Conservation (phyloP, 345 rosid species). For the Turnera subulata region DNA sequence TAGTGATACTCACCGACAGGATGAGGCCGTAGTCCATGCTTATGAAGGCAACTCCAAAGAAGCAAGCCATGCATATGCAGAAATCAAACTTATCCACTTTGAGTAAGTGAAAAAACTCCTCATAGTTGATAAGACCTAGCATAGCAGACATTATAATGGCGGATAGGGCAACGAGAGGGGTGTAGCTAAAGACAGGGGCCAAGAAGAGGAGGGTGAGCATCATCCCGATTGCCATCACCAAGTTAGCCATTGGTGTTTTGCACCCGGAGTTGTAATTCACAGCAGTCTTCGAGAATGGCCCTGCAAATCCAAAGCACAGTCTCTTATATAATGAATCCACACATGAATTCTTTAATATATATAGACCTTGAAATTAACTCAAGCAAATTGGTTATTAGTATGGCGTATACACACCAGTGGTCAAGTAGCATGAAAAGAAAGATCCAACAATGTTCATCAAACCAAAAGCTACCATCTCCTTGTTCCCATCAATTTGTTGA, state of each 20-base stretch:
- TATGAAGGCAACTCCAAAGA: conserved; percentile 71
- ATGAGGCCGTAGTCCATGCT: conserved; percentile 81
- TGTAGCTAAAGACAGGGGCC: conserved; percentile 81
- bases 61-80: conserved; percentile 67
- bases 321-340: too few species aligned
- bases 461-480: conserved; percentile 90
- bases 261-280: conserved; percentile 83
- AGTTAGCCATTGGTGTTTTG: conserved; percentile 65
- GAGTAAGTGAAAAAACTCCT: conserved; percentile 53
- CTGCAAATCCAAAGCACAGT: conserved; percentile 32
- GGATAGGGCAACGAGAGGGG: conserved; percentile 83
- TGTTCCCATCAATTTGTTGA: conserved; percentile 87
- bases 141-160: conserved; percentile 91
- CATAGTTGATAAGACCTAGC: conserved; percentile 73
- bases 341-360: background rate
- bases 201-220: conserved; percentile 69
- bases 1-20: conserved; percentile 45
- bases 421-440: conserved; percentile 84
- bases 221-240: conserved; percentile 81
- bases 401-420: conserved; percentile 50
- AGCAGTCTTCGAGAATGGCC: conserved; percentile 93
- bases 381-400: background rate
- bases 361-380: background rate
- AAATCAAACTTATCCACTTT: conserved; percentile 86
- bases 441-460: conserved; percentile 86